Base-by-base conservation (phyloP, 2,329 filamentous ascomycete species). In the Aspergillus spinulosporus region DNA sequence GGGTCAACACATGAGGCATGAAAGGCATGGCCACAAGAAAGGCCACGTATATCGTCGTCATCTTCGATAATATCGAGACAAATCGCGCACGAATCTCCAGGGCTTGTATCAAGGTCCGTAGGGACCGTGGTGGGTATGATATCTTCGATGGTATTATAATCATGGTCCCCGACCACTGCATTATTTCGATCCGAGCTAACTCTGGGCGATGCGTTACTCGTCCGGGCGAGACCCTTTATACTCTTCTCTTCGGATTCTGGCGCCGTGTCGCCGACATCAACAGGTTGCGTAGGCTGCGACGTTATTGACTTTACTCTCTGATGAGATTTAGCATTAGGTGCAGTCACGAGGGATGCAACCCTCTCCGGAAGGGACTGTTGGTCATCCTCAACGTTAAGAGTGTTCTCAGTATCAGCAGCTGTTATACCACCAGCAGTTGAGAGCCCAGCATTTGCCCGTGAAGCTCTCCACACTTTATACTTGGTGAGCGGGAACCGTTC, bases 11-110 rank as follows among this genome's bases (percentile, higher is more conserved):
- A 99, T 39, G 88, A 90, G 49, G 92, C 92, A 72, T 99, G 94
- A 83, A 97, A 99, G 52, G 93, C 92, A 74, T 99, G 94, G n/a
- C 94, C 94, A 68, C 94, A 99, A 3, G 90, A 92, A 59, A 99
- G 78, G 2, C 94, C 94, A 64, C 94, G 90, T 49, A 99, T 87
- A 70, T 99, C 93, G 66, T 97, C 94, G 61, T 97, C 90, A 60
- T 97, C 91, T 72, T 99, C 94, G 14, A 99, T 83, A 0, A 84
- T 88, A 69, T 99, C 94, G 62, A 99, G 88, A 73, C 94, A 99
- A 66, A 99, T 97, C 49, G 94, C 94, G 74, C 94, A 99, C 1
- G 91, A 89, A 70, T 99, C 94, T 43, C 93, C 94, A 0, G 91
- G 89, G 51, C 88, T 88, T 28, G 86, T 85, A 57, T 96, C 78